phyloP scores from a whole-genome alignment of 306 rosid genomes.

The Sphenostylis stenocarpa region DNA sequence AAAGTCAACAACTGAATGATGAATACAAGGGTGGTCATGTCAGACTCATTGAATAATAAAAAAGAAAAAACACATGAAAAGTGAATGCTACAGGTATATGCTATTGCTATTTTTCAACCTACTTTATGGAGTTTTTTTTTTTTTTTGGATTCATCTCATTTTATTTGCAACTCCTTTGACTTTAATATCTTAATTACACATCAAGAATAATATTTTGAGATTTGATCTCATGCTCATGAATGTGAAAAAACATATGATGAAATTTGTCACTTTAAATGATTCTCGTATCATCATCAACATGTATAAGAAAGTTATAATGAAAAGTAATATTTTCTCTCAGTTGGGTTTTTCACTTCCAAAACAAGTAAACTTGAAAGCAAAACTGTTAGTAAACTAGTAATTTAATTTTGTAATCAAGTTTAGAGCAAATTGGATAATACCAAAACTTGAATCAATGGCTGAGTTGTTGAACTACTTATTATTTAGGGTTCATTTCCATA shows the following conservation, averaged over 20 bases:
- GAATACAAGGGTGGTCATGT: background rate
- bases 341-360: too few species aligned
- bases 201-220: background rate
- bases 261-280: background rate
- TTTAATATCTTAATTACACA: background rate
- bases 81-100: background rate
- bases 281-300: too few species aligned
- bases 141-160: background rate
- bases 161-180: background rate
- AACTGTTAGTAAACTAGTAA: too few species aligned
- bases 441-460: slow-evolving; percentile 14
- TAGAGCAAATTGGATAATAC: too few species aligned
- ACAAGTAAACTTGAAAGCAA: too few species aligned
- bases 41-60: background rate
- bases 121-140: background rate
- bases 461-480: slow-evolving; percentile 16
- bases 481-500: background rate
- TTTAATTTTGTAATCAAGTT: background rate
- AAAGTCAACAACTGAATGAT: background rate
- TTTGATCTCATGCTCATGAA: too few species aligned
- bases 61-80: background rate
- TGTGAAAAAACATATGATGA: too few species aligned
- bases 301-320: too few species aligned
- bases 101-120: background rate
- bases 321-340: too few species aligned